Conservation (phyloP, 169 alveolate species). For the Plasmodium chabaudi region DNA sequence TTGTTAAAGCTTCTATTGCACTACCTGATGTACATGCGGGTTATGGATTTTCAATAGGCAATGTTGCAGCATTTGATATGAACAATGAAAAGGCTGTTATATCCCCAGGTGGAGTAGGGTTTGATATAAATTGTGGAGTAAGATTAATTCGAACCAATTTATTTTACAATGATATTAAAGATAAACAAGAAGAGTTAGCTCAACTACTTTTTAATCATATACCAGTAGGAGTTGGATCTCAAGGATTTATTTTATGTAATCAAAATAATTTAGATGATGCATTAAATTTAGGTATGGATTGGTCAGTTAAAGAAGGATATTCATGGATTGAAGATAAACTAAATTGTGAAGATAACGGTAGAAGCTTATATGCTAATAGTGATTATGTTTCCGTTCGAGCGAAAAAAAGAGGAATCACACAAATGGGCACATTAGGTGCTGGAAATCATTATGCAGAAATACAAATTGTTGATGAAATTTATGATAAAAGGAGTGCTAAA, state of each 20-base stretch:
- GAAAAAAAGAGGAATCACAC: constrained; percentile 91
- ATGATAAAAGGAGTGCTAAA: constrained; percentile 89
- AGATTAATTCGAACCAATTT: constrained; percentile 84
- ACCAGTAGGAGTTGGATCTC: constrained; percentile 93
- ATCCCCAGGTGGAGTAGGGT: constrained; percentile 94
- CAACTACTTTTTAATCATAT: constrained; percentile 90
- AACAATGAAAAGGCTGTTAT: constrained; percentile 86
- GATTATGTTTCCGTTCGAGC: constrained; percentile 88
- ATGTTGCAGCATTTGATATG: constrained; percentile 93
- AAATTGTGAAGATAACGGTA: constrained; percentile 90
- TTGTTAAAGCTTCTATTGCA: constrained; percentile 88
- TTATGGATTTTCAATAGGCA: constrained; percentile 93
- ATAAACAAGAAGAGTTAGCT: constrained; percentile 85
- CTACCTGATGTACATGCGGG: constrained; percentile 93
- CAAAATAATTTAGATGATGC: constrained; percentile 83
- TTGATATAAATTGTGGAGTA: constrained; percentile 93
- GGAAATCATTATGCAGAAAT: constrained; percentile 93
- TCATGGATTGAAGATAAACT: constrained; percentile 91
- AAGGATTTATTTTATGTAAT: constrained; percentile 85
- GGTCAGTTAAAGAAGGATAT: constrained; percentile 84
- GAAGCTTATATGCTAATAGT: constrained; percentile 91
- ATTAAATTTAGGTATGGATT: constrained; percentile 89
- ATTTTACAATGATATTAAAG: constrained; percentile 80
- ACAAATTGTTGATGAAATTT: constrained; percentile 91
- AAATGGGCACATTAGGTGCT: constrained; percentile 93